Evolutionary conservation across 805 yeast species (phyloP), one percentile per base, ranked within the genome.

Genomic region (Metschnikowia gruessii): DNA sequence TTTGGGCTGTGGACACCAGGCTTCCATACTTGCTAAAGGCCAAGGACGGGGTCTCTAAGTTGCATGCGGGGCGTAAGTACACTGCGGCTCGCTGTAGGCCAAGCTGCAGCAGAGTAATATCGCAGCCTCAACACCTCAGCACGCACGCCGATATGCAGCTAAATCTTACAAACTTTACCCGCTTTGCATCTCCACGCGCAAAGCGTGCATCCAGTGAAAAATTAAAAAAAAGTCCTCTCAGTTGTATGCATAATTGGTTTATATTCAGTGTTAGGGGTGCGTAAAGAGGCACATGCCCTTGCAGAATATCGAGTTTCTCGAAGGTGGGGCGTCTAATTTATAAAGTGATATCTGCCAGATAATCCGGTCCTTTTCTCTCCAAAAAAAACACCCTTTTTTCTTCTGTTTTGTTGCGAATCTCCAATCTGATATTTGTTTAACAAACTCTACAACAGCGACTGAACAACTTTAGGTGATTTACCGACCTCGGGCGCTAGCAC

Each of bases 81-180:
- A 26, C 46, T 37, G 46, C 46, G 41, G 46, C 46, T 17, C 37
- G 2, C 41, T 30, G 32, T 43, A 36, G 47, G 47, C 37, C 43
- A 34, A 39, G 34, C 40, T 39, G 43, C 48, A 40, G 43, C 43
- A 33, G 28, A 12, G 24, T 30, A n/a, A 6, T 26, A 37, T n/a
- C 42, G 34, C 46, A 43, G 40, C 33, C 32, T 36, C 29, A 18
- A 18, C 17, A 31, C 46, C 30, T 21, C 13, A 18, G 35, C 42
- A 15, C 48, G 43, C 43, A 39, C 36, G 48, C 43, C 48, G 43
- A 39, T 35, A 30, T 43, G 48, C 43, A 39, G 48, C 40, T 44
- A 44, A 44, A 44, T 44, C 48, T 44, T 44, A 35, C 40, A 44
- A 39, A 44, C 35, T 43, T 39, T 39, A 44, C 10, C 43, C 48